phyloP scores from a whole-genome alignment of 495 filamentous ascomycete genomes.

The Neurospora sp. region DNA sequence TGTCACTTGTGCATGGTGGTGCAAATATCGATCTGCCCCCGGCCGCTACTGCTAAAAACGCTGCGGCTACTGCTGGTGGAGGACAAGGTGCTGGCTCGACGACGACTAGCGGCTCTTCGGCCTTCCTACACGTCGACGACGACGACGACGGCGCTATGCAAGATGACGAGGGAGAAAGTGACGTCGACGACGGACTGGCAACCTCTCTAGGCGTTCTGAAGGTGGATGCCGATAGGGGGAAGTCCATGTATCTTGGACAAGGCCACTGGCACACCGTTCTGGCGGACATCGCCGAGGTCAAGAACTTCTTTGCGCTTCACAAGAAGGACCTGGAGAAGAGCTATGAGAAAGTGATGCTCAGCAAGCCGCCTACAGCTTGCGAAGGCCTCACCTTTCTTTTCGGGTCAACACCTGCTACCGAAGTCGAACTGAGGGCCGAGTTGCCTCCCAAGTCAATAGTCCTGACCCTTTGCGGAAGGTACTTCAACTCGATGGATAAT shows the following conservation, averaged over 20 bases:
- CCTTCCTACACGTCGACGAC: constrained; percentile 42
- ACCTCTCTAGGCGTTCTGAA: constrained; percentile 83
- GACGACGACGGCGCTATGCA: constrained; percentile 45
- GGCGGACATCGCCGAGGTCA: constrained; percentile 86
- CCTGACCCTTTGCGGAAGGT: constrained; percentile 68
- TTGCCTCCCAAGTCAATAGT: constrained; percentile 73
- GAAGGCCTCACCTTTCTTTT: constrained; percentile 66
- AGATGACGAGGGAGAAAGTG: constrained; percentile 56
- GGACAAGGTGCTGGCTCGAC: constrained; percentile 46
- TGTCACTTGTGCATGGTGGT: constrained; percentile 93
- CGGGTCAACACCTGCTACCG: constrained; percentile 55
- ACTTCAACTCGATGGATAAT: constrained; percentile 49
- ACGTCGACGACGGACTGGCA: constrained; percentile 70
- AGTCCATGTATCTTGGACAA: constrained; percentile 77
- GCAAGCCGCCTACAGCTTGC: constrained; percentile 46
- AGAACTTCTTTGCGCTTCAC: constrained; percentile 64
- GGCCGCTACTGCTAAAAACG: constrained; percentile 15
- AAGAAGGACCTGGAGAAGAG: constrained; percentile 47
- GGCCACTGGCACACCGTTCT: constrained; percentile 86
- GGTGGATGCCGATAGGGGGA: constrained; percentile 68
- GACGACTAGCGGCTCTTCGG: constrained; percentile 52
- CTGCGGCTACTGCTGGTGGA: constrained; percentile 49
- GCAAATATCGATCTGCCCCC: constrained; percentile 34
- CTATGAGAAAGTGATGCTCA: constrained; percentile 54
- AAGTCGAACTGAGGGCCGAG: constrained; percentile 65